Evolutionary conservation across 441 rosid genomes (phyloP).

Genomic region (Metrosideros polymorpha): DNA sequence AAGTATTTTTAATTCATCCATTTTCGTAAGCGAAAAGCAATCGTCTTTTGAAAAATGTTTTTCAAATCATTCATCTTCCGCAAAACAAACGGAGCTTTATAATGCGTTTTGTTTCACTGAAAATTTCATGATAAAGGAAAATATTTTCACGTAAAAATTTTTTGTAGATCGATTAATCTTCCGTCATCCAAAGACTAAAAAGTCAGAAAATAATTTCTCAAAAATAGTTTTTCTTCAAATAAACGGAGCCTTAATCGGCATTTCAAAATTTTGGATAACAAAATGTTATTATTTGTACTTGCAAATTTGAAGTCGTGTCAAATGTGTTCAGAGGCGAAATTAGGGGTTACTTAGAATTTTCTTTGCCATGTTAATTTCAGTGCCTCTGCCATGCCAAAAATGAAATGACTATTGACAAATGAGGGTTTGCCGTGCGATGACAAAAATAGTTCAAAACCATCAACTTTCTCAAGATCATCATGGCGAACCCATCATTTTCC

Average conservation of each 20-base stretch:
- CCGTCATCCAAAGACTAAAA: too few species aligned
- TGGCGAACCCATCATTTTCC: not conserved
- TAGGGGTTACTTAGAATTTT: not conserved
- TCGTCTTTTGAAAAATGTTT: too few species aligned
- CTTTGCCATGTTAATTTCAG: not conserved
- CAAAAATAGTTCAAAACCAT: not conserved
- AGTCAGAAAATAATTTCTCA: too few species aligned
- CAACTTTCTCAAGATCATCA: not conserved
- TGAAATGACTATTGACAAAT: not conserved
- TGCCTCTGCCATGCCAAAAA: not conserved
- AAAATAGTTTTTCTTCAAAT: not conserved
- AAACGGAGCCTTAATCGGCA: rapidly evolving
- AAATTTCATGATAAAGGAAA: too few species aligned
- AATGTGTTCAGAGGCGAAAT: not conserved
- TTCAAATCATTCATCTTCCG: too few species aligned
- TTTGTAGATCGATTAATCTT: too few species aligned
- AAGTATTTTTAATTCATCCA: not conserved
- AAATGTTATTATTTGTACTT: not conserved
- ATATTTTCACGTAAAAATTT: too few species aligned
- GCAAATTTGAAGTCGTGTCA: not conserved
- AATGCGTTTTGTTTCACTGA: too few species aligned
- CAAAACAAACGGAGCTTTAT: too few species aligned
- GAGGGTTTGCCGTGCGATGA: not conserved
- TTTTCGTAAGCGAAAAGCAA: rapidly evolving
- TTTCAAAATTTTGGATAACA: not conserved